Base-by-base conservation (phyloP, 1,284 basidiomycete species). In the Trametes polyzona region DNA sequence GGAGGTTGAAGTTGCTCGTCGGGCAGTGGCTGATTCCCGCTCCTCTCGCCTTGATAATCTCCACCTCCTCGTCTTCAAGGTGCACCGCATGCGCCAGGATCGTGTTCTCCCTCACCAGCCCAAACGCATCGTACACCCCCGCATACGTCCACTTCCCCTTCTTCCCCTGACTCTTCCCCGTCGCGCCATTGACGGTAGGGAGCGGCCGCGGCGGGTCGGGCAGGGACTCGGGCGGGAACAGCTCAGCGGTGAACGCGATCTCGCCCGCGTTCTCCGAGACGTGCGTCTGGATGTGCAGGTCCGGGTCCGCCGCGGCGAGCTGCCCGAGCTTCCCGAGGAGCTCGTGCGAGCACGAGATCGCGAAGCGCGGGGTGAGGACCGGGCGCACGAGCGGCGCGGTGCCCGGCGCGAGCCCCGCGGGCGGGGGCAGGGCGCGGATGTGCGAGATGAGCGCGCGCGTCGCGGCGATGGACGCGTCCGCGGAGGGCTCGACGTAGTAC, bases 1-100 rank as follows among this genome's bases (percentile, higher is more conserved):
- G 82, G 54, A 98, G 70, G 74, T 97, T 92, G 70, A 96, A 90
- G 71, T 98, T 99, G 67, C 90, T 94, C 32, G 88, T 90, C 16
- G 96, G 96, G 70, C 96, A 98, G 73, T 98, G 96, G 63, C 90
- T 90, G 41, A 98, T 79, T 11, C 96, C 96, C 3, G 91, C 87
- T 4, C 80, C 76, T 47, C 80, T 77, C 66, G 78, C 64, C 63
- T 83, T 83, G 65, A 99, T 84, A 43, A 97, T 74, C 26, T 80
- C 76, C 55, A 96, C 76, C 73, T 98, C 96, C 3, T 79, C 78
- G 16, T 82, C 78, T 32, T 83, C 83, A 32, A 99, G 78, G 73
- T 94, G 90, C 14, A 95, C 83, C n/a, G 86, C 95, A 71, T 98
- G 96, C 1, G 91, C 96, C 32, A 98, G 80, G 39, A 98, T 83